A percentile compares a stretch with the other conserved stretches of the same genome.
phyloP scores from a whole-genome alignment of 148 eudicot species.

The Mesembryanthemum crystallinum region DNA sequence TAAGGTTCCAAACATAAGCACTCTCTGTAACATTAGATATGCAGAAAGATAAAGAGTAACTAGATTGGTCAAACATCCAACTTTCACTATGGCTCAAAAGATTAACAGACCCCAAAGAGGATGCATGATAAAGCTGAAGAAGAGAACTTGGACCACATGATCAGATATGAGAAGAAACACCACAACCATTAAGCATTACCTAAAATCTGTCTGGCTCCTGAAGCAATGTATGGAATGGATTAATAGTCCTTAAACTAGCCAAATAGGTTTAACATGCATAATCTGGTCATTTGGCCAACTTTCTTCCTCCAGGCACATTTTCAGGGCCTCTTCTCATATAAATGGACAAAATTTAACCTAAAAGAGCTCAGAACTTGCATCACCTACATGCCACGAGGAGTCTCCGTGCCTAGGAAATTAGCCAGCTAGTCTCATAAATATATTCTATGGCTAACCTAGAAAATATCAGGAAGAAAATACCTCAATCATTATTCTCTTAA shows the following conservation, averaged over 20 bases:
- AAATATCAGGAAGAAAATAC: background rate
- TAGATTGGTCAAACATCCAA: background rate
- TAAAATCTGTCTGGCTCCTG: background rate
- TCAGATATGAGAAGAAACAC: background rate
- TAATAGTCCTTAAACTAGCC: background rate
- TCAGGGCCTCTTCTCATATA: background rate
- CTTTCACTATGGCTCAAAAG: background rate
- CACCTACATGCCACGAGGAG: background rate
- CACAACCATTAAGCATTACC: background rate
- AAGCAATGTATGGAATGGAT: background rate
- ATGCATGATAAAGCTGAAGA: background rate
- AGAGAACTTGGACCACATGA: background rate
- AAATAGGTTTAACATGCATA: background rate
- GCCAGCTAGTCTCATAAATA: background rate
- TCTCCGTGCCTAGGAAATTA: background rate
- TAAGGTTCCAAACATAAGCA: conserved; percentile 8
- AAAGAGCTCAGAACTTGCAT: background rate
- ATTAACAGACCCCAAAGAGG: background rate
- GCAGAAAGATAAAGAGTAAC: no score
- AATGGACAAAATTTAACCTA: background rate
- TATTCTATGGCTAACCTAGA: background rate
- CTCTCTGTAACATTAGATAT: background rate
- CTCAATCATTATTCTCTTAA: background rate
- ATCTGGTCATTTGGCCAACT: background rate
- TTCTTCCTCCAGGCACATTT: background rate